Conservation (phyloP, 371 early-diverging fungal species). For the Chytridium lagenaria region DNA sequence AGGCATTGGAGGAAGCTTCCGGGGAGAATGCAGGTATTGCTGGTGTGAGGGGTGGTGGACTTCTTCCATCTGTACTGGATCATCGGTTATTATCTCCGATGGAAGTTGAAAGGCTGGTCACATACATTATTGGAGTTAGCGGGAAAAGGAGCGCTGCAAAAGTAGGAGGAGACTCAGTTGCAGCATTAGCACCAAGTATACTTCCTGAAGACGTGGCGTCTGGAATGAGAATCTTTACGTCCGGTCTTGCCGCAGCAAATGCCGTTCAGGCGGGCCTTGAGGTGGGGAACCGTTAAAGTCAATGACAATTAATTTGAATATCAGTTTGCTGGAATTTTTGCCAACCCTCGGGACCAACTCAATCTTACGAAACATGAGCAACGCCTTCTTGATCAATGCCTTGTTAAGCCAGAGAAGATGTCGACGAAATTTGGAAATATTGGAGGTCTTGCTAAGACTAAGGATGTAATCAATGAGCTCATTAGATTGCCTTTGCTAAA, state of each 20-base stretch:
- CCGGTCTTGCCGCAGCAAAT: background rate
- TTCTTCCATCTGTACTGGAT: background rate
- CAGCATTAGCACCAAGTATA: no score
- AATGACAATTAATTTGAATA: background rate
- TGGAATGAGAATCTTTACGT: background rate
- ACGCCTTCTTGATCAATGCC: slow-evolving; percentile 31
- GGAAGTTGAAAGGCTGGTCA: background rate
- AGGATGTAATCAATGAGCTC: slow-evolving; percentile 38
- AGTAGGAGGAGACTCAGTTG: no score
- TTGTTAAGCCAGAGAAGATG: slow-evolving; percentile 28
- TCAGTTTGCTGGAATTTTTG: slow-evolving; percentile 28
- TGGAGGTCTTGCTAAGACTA: slow-evolving; percentile 40
- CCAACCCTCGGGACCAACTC: slow-evolving; percentile 34
- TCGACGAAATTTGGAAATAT: slow-evolving; percentile 28
- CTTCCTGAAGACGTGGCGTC: background rate
- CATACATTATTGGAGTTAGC: background rate
- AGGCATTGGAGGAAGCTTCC: background rate
- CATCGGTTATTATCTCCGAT: background rate
- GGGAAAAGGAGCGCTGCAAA: background rate
- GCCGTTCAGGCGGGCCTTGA: slow-evolving; percentile 22
- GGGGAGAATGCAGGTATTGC: no score
- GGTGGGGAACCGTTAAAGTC: slow-evolving; percentile 3
- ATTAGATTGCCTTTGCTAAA: slow-evolving; percentile 33
- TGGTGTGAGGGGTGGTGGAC: no score
- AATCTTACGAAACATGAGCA: slow-evolving; percentile 30